Percentiles rank a stretch among this genome's conserved stretches.
Conservation (phyloP, 1,284 basidiomycete genomes). For the Ganoderma leucocontextum region DNA sequence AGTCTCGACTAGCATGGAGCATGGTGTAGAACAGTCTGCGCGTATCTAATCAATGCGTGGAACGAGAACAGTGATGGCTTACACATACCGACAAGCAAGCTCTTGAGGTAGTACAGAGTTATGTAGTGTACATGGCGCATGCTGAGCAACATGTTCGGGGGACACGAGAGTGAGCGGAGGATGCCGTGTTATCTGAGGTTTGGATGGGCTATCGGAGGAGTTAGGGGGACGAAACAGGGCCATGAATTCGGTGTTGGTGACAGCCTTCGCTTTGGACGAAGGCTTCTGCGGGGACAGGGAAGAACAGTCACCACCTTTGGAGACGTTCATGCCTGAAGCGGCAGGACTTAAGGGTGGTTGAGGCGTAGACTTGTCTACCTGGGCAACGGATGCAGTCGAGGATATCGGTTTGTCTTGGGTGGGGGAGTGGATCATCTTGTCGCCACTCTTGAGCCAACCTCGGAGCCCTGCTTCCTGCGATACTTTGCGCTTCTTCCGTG, state of each 20-base stretch:
- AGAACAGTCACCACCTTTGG: neutral
- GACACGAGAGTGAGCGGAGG: conserved; percentile 64
- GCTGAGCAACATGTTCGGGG: conserved; percentile 68
- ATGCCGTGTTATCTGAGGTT: conserved; percentile 42
- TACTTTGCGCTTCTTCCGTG: conserved; percentile 50
- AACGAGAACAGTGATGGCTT: neutral
- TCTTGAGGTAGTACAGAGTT: conserved; percentile 72
- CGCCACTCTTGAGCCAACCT: conserved; percentile 55
- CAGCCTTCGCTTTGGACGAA: conserved; percentile 41
- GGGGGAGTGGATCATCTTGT: neutral
- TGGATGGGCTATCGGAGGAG: conserved; percentile 42
- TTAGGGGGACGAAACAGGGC: conserved; percentile 61
- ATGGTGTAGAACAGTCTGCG: conserved; percentile 19
- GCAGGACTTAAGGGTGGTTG: neutral
- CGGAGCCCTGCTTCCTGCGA: conserved; percentile 53
- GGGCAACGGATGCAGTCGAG: neutral
- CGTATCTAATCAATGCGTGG: neutral
- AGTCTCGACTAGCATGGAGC: conserved; percentile 55
- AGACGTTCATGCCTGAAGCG: too few relatives aligned
- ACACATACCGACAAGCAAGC: conserved; percentile 60
- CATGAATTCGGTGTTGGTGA: conserved; percentile 47
- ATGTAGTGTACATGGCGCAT: conserved; percentile 83
- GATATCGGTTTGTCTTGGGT: neutral
- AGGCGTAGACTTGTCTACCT: too few relatives aligned
- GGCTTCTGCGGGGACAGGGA: conserved; percentile 33